Evolutionary conservation across 2,329 filamentous ascomycete species (phyloP), one percentile per base, ranked within the genome.

Genomic region (Exophiala mesophila): DNA sequence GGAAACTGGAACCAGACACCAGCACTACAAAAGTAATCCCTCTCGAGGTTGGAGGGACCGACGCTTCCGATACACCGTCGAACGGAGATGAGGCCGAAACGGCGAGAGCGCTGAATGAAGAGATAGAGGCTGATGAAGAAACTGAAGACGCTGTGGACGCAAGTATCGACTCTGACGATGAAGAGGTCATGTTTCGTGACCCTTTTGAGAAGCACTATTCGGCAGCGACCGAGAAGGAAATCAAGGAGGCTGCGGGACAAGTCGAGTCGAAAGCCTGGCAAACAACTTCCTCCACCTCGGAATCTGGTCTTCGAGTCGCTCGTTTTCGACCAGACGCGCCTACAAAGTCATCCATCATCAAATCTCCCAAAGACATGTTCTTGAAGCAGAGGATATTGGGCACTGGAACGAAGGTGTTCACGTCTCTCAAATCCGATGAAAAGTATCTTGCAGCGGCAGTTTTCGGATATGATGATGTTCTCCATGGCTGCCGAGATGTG

Each of bases 151-250:
- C 67, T 1, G 61, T 66, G 28, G 59, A 51, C 24, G 59, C 54
- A 7, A 63, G 51, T 28, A 38, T 31, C 20, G 53, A 56, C 10
- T 57, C 53, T 10, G 43, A 57, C 7, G 61, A 65, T 31, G 74
- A 77, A 31, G 70, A 75, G 10, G 71, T 74, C 35, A 71, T 78
- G 50, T 61, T 68, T 19, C 66, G 65, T 4, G 85, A 94, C 61
- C 83, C 87, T 0, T 96, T 94, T 57, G 84, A 92, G 50, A 66
- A 70, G 5, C 90, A 96, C 64, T 94, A 94, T 60, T 77, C 79
- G 23, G 72, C 41, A 3, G 21, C 50, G 6, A 29, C 32, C 16
- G 50, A 72, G 30, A 78, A 81, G 0, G 76, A 89, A 33, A 77
- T 84, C 36, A 70, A 73, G 4, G 64, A 74, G 30, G 65, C 88